phyloP scores from a whole-genome alignment of 2,329 filamentous ascomycete species.

The Pseudofabraea citricarpa region DNA sequence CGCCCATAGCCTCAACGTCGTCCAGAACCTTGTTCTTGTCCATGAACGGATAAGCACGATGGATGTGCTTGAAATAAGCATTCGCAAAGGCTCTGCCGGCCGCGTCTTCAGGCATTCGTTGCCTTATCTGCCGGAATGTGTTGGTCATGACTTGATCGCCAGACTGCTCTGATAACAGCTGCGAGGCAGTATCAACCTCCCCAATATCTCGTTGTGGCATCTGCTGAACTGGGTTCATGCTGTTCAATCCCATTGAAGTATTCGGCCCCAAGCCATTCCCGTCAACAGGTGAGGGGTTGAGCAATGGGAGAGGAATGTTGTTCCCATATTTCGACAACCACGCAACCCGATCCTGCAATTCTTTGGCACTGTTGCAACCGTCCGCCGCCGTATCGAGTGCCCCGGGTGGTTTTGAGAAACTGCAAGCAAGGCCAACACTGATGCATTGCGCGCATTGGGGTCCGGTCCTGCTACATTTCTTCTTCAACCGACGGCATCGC shows the following conservation, averaged over 20 bases:
- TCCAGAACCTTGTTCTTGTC: conserved; percentile 31
- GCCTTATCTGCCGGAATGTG: background rate
- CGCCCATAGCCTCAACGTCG: conserved; percentile 28
- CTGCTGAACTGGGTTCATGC: background rate
- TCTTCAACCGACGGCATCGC: background rate
- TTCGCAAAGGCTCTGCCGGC: conserved; percentile 17
- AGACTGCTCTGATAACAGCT: background rate
- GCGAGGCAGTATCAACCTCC: background rate
- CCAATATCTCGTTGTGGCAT: background rate
- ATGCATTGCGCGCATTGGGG: background rate
- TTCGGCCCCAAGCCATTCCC: background rate
- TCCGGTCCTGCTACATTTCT: background rate
- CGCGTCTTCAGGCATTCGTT: conserved; percentile 2
- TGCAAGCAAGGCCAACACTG: background rate
- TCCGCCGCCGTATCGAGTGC: too few species aligned
- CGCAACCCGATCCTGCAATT: background rate
- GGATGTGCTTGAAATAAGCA: conserved; percentile 41
- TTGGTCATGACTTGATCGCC: background rate
- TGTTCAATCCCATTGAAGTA: background rate
- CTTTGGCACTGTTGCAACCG: background rate
- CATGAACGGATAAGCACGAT: conserved; percentile 41
- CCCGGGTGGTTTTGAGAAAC: background rate
- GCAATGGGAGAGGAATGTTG: background rate
- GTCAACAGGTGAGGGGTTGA: background rate
- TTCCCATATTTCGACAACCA: background rate